Evolutionary conservation across 2,329 filamentous ascomycete species (phyloP).

Genomic region (Trichoderma sp.): DNA sequence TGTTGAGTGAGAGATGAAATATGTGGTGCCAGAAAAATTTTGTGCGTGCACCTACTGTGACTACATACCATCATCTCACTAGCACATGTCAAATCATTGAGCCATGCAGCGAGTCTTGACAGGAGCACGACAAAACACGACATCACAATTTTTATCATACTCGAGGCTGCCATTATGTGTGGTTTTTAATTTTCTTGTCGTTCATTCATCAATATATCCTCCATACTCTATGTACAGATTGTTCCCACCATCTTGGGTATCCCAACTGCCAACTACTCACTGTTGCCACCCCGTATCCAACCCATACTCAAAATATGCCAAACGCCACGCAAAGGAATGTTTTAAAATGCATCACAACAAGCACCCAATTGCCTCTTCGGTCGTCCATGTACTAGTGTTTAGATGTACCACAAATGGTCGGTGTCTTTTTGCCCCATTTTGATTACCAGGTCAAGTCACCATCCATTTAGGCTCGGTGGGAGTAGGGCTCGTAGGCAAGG

Average conservation of each 20-base stretch:
- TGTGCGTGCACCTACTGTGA: background rate
- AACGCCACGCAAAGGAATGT: constrained; percentile 20
- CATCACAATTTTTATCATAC: too few relatives aligned
- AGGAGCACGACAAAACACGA: background rate
- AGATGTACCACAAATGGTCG: background rate
- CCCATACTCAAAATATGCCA: background rate
- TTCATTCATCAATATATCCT: constrained; percentile 17
- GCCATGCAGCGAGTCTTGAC: background rate
- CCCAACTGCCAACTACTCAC: constrained; percentile 3
- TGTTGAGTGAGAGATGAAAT: background rate
- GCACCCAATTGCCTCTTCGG: background rate
- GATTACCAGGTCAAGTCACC: background rate
- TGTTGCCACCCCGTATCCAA: constrained; percentile 7
- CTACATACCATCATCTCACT: background rate
- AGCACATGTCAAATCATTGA: background rate
- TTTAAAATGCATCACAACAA: background rate
- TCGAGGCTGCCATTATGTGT: background rate
- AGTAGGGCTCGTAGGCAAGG: constrained; percentile 62
- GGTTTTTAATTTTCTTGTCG: constrained; percentile 5
- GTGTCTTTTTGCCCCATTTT: background rate
- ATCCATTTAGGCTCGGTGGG: constrained; percentile 48
- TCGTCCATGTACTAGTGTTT: background rate
- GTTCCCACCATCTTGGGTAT: constrained; percentile 20
- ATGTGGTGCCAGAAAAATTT: constrained; percentile 7
- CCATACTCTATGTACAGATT: constrained; percentile 17